Percentiles rank a stretch among this genome's conserved stretches.
Conservation (phyloP, 768 basidiomycete genomes). For the Neoboletus brunneissimus region DNA sequence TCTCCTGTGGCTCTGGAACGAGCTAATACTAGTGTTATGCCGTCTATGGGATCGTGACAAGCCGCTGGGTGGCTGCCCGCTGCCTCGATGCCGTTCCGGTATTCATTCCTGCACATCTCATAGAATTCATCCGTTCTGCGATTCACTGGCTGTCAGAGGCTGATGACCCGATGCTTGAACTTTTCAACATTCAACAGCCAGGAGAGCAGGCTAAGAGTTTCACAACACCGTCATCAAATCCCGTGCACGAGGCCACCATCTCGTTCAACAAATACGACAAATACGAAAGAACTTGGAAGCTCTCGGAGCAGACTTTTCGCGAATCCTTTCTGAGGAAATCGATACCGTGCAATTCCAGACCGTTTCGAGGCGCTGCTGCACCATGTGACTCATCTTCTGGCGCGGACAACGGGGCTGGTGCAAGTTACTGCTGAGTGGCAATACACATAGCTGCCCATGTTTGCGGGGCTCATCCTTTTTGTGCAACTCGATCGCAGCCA, state of each 20-base stretch:
- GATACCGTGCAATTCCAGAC: too few species aligned
- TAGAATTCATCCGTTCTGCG: background rate
- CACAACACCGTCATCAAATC: background rate
- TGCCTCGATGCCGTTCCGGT: background rate
- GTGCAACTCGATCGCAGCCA: background rate
- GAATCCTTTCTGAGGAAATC: too few species aligned
- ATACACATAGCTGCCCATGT: background rate
- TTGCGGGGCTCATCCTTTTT: background rate
- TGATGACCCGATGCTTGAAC: background rate
- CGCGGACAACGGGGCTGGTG: background rate
- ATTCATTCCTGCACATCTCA: background rate
- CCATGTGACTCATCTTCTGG: background rate
- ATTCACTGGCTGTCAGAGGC: background rate
- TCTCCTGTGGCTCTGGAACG: background rate
- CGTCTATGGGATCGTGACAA: background rate
- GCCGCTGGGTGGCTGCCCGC: background rate
- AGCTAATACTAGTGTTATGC: background rate
- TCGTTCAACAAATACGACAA: too few species aligned
- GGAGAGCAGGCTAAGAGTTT: background rate
- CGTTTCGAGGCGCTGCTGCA: background rate
- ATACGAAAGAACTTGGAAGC: too few species aligned
- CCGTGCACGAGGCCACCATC: background rate
- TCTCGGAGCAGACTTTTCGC: too few species aligned
- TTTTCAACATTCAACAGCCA: background rate
- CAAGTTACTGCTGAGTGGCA: background rate